phyloP scores from a whole-genome alignment of 805 yeast genomes.

The Metschnikowia matae region DNA sequence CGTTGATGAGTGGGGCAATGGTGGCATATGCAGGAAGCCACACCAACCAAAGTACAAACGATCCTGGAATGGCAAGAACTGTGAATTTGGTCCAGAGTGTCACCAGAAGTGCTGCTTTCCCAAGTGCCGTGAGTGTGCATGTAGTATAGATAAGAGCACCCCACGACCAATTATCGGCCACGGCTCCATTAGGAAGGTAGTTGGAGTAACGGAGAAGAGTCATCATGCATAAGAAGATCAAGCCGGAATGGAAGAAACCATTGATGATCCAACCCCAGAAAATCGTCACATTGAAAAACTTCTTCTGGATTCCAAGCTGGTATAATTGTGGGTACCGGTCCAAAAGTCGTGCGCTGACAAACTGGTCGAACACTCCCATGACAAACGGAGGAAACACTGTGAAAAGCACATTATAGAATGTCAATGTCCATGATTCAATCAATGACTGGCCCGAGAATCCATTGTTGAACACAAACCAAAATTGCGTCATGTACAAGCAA shows the following conservation, averaged over 20 bases:
- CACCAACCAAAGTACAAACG: slow-evolving; percentile 75
- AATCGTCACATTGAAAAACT: slow-evolving; percentile 82
- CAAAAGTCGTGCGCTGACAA: slow-evolving; percentile 82
- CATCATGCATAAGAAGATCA: slow-evolving; percentile 70
- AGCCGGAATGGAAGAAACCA: slow-evolving; percentile 90
- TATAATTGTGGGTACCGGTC: slow-evolving; percentile 92
- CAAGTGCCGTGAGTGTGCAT: slow-evolving; percentile 82
- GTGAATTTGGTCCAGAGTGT: slow-evolving; percentile 96
- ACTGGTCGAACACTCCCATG: slow-evolving; percentile 94
- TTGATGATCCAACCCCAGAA: slow-evolving; percentile 98
- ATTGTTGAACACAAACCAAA: slow-evolving; percentile 93
- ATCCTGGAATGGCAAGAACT: slow-evolving; percentile 90
- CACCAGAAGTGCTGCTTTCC: slow-evolving; percentile 90
- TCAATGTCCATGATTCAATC: slow-evolving; percentile 96
- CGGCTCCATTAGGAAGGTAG: slow-evolving; percentile 59
- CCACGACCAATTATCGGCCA: slow-evolving; percentile 91
- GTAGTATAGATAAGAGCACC: slow-evolving; percentile 88
- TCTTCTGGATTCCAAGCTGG: slow-evolving; percentile 82
- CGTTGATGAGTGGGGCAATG: slow-evolving; percentile 77
- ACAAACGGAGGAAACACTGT: slow-evolving; percentile 96
- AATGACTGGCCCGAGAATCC: slow-evolving; percentile 94
- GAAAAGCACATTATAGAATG: slow-evolving; percentile 90
- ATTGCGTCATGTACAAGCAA: slow-evolving; percentile 94
- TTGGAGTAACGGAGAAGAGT: slow-evolving; percentile 67
- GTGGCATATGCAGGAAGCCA: slow-evolving; percentile 85